Base-by-base conservation (phyloP, 2,329 filamentous ascomycete species). In the Nigrospora sphaerica region DNA sequence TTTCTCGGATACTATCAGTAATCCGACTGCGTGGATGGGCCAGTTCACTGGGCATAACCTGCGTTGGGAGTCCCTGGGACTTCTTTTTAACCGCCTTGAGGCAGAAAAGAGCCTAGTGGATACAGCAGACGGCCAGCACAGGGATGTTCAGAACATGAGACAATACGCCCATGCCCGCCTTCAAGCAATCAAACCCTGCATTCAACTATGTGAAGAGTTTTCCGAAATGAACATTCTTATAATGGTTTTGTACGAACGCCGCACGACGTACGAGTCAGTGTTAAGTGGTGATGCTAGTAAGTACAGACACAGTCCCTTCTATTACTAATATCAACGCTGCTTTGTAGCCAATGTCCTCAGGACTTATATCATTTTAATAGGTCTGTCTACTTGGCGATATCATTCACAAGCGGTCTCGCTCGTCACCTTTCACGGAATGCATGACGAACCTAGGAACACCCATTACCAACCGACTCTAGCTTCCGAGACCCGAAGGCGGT, bases 351-450 rank as follows among this genome's bases (percentile, higher is more conserved):
- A 10, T n/a, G n/a, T n/a, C n/a, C n/a, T n/a, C n/a, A n/a, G n/a
- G 10, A 28, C 23, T 28, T 10, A 28, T 28, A 10, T 28, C 23
- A 28, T 28, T 10, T 28, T 5, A 7, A 9, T 10, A 28, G 23
- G 23, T 28, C 23, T 28, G 10, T 28, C 23, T 28, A 28, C 23
- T 5, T 28, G 23, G 23, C 23, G 23, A 28, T 28, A 28, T 28
- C 23, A 28, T 28, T 28, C 23, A 10, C 23, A 28, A 28, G 23
- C 23, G 2, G 7, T 28, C 7, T 28, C 23, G 5, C 49, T 62
- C 11, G 17, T 60, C 37, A 75, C 75, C 35, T 74, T 74, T 34
- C 72, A 78, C 14, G 71, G 74, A 44, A 72, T 69, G 7, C 75
- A 78, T 53, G 66, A 64, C 13, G 70, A 75, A 45, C 70, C 75